phyloP scores from a whole-genome alignment of 2,329 filamentous ascomycete genomes.

The Venturia pyrina region DNA sequence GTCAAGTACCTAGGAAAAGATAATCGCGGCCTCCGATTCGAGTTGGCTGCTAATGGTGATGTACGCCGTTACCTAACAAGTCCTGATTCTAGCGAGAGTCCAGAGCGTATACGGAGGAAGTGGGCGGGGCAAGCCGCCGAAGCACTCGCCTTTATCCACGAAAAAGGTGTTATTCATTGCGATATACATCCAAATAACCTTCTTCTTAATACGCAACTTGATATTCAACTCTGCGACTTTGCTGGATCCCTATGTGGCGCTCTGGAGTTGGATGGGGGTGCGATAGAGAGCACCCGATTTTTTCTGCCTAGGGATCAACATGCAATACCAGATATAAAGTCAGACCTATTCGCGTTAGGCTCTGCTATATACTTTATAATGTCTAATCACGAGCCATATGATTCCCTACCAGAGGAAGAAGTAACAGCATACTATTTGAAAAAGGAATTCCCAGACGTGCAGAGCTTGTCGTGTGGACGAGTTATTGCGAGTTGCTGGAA shows the following conservation, averaged over 20 bases:
- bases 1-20: no score
- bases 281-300: constrained; percentile 18
- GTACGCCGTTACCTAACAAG: no score
- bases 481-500: constrained; percentile 24
- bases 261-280: constrained; percentile 19
- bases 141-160: no score
- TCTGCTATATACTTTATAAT: constrained; percentile 28
- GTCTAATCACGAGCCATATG: constrained; percentile 23
- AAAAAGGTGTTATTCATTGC: no score
- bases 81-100: no score
- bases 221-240: no score
- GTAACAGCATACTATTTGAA: constrained; percentile 20
- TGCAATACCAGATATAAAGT: constrained; percentile 17
- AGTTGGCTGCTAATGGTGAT: no score
- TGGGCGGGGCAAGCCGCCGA: no score
- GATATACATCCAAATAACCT: no score
- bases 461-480: constrained; percentile 20
- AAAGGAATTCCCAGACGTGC: constrained; percentile 20
- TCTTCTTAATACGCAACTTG: no score
- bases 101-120: no score
- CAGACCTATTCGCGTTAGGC: constrained; percentile 27
- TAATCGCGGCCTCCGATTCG: no score
- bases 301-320: constrained; percentile 17
- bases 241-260: constrained; percentile 22
- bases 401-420: constrained; percentile 21